Conservation (phyloP, 2,329 filamentous ascomycete species). For the Hymenoscyphus salicellus region DNA sequence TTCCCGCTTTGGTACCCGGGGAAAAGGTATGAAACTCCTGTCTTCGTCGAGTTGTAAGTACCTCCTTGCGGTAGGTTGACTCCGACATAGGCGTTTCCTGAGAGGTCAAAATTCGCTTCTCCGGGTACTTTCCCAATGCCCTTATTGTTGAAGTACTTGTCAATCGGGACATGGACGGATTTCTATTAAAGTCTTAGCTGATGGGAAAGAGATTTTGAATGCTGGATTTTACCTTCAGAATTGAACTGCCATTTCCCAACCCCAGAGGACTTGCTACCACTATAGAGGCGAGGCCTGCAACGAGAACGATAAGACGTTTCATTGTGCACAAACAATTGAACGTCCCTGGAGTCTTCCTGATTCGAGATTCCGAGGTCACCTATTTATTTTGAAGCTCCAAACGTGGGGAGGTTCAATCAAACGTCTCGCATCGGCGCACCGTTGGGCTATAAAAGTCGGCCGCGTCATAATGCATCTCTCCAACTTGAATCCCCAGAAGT, state of each 20-base stretch:
- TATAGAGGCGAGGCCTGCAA: background rate
- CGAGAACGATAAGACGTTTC: background rate
- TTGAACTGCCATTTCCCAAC: background rate
- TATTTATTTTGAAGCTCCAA: background rate
- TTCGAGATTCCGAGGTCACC: background rate
- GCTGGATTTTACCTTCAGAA: background rate
- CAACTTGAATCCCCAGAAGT: background rate
- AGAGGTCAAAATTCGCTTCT: constrained; percentile 45
- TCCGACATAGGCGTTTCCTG: constrained; percentile 44
- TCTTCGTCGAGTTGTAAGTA: constrained; percentile 40
- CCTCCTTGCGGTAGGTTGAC: constrained; percentile 33
- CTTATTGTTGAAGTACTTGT: constrained; percentile 46
- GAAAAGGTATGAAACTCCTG: constrained; percentile 43
- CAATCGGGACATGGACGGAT: constrained; percentile 32
- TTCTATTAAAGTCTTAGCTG: constrained; percentile 10
- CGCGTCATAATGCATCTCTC: background rate
- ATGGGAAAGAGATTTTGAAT: background rate
- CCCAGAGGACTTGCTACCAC: background rate
- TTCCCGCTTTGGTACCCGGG: constrained; percentile 41
- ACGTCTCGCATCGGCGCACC: background rate
- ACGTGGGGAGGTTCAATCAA: background rate
- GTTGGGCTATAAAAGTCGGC: background rate
- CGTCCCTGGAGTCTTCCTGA: background rate
- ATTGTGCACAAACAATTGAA: background rate
- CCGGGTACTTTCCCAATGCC: constrained; percentile 45